phyloP scores from a whole-genome alignment of 306 rosid genomes.

The Citrullus amarus region DNA sequence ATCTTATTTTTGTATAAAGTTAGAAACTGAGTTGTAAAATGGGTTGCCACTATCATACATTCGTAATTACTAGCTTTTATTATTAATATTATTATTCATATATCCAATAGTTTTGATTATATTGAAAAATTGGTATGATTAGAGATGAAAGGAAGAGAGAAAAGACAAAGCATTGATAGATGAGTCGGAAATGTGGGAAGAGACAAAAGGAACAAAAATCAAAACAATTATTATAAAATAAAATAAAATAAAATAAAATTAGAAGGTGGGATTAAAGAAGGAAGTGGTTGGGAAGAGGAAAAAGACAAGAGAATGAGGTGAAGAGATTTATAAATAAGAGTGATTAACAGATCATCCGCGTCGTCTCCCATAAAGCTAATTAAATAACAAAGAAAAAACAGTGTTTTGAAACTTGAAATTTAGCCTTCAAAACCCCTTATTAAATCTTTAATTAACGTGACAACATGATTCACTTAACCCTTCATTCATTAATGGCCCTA shows the following conservation, averaged over 20 bases:
- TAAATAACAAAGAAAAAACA: neutral
- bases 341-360: neutral
- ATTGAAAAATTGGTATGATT: neutral
- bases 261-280: neutral
- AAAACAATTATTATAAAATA: neutral
- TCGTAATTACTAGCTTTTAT: neutral
- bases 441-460: neutral
- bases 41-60: neutral
- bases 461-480: neutral
- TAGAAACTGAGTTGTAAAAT: too few species aligned
- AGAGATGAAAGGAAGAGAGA: neutral
- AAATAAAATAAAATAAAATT: neutral
- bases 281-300: neutral
- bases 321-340: neutral
- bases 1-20: too few species aligned
- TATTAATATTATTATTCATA: too few species aligned
- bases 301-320: neutral
- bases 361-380: neutral
- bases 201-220: neutral
- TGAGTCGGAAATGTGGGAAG: neutral
- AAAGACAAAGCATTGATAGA: neutral
- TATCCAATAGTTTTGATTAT: neutral
- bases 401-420: neutral
- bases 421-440: neutral
- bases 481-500: neutral